phyloP scores from a whole-genome alignment of 225 moss, liverwort and hornwort genomes.

The Physcomitrium patens region DNA sequence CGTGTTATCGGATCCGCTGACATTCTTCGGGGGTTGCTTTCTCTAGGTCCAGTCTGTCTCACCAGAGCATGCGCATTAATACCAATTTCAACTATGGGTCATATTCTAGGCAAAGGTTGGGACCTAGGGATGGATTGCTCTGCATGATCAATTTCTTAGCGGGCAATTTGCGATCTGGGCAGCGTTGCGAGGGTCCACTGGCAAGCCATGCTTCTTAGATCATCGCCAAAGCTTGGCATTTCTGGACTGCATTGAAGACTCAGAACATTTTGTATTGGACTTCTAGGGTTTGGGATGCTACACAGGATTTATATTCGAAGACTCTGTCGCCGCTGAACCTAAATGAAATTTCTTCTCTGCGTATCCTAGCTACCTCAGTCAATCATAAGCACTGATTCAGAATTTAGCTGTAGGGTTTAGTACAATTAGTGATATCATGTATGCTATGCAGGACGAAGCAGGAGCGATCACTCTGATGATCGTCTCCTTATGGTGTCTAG shows the following conservation, averaged over 20 bases:
- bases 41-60: not conserved
- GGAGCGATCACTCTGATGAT: conserved; percentile 75
- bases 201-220: not conserved
- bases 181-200: not conserved
- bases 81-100: not conserved
- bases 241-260: not conserved
- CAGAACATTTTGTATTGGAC: not conserved
- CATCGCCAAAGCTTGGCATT: not conserved
- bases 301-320: not conserved
- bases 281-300: conserved; percentile 29
- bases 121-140: not conserved
- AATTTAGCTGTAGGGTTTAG: not conserved
- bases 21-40: not conserved
- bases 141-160: not conserved
- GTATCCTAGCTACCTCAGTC: not conserved
- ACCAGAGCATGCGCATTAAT: not conserved
- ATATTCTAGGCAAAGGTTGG: not conserved
- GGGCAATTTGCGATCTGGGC: not conserved
- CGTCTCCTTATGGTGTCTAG: conserved; percentile 74
- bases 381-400: not conserved
- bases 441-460: conserved; percentile 56
- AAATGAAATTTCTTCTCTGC: not conserved
- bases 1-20: conserved; percentile 2
- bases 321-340: not conserved
- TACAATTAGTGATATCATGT: conserved; percentile 40